Percentiles rank a stretch among this genome's conserved stretches.
phyloP scores from a whole-genome alignment of 805 yeast genomes.

The Dipodascopsis uninucleata region DNA sequence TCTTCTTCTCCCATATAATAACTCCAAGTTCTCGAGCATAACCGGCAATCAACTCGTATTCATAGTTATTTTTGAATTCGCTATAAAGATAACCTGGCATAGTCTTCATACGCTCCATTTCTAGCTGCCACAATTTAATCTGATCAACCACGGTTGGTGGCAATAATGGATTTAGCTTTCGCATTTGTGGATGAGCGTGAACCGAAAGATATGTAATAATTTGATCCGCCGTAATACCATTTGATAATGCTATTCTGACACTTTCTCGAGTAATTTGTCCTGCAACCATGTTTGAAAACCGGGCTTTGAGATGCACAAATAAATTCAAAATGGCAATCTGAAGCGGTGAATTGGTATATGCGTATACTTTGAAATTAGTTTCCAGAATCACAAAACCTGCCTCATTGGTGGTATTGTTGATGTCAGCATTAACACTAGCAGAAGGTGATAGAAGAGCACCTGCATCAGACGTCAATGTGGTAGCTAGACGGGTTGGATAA shows the following conservation, averaged over 20 bases:
- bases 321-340: constrained; percentile 89
- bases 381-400: constrained; percentile 80
- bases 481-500: constrained; percentile 87
- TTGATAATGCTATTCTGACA: constrained; percentile 71
- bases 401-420: constrained; percentile 33
- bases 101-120: constrained; percentile 83
- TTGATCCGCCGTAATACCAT: constrained; percentile 94
- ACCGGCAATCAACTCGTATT: constrained; percentile 63
- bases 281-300: constrained; percentile 88
- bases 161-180: constrained; percentile 57
- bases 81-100: constrained; percentile 84
- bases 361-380: constrained; percentile 85
- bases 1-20: constrained; percentile 76
- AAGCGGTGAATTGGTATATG: constrained; percentile 58
- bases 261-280: constrained; percentile 94
- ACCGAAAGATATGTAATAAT: constrained; percentile 82
- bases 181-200: constrained; percentile 93
- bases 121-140: constrained; percentile 92
- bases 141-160: constrained; percentile 99
- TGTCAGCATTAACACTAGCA: constrained; percentile 67
- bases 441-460: constrained; percentile 69
- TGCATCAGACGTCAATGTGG: constrained; percentile 82
- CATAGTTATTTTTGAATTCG: constrained; percentile 74
- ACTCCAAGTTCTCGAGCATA: constrained; percentile 93
- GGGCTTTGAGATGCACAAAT: constrained; percentile 77